A percentile compares a stretch with the other conserved stretches of the same genome.
Evolutionary conservation across 2,329 filamentous ascomycete species (phyloP).

Genomic region (Ascochyta pisi): DNA sequence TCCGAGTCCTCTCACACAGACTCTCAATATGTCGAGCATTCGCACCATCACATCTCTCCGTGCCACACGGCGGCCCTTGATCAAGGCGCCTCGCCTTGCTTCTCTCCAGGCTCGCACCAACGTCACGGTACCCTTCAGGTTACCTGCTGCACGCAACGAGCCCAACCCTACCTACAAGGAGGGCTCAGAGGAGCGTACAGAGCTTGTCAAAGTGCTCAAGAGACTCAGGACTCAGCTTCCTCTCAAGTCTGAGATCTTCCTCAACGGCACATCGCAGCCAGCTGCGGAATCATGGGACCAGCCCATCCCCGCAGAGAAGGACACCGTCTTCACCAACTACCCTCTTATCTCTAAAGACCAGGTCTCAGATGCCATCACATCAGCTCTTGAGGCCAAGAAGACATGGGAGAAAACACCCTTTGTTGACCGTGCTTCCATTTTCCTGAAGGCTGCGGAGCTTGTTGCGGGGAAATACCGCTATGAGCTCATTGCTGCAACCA

Average conservation of each 20-base stretch:
- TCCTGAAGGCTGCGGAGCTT: slow-evolving; percentile 92
- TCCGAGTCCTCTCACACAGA: slow-evolving; percentile 4
- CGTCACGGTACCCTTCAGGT: slow-evolving; percentile 38
- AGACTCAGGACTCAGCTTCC: slow-evolving; percentile 36
- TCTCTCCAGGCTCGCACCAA: slow-evolving; percentile 32
- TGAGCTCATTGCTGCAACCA: slow-evolving; percentile 92
- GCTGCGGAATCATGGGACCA: slow-evolving; percentile 34
- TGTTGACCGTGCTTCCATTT: slow-evolving; percentile 86
- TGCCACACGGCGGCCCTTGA: slow-evolving; percentile 21
- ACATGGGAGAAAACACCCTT: slow-evolving; percentile 87
- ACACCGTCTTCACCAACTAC: slow-evolving; percentile 76
- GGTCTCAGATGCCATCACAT: slow-evolving; percentile 77
- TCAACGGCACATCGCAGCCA: slow-evolving; percentile 36
- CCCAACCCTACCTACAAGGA: slow-evolving; percentile 40
- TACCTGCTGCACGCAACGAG: slow-evolving; percentile 39
- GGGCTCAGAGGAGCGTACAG: slow-evolving; percentile 35
- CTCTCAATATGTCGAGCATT: slow-evolving; percentile 24
- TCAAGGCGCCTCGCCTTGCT: slow-evolving; percentile 16
- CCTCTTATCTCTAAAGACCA: slow-evolving; percentile 78
- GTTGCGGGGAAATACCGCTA: slow-evolving; percentile 90
- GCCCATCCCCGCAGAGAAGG: slow-evolving; percentile 59
- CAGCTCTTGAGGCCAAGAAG: slow-evolving; percentile 80
- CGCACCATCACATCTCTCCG: slow-evolving; percentile 24
- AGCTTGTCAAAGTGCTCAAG: slow-evolving; percentile 35
- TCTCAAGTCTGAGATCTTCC: slow-evolving; percentile 34